Conservation (phyloP, 257 asterid genomes). For the Euphrasia confusa region DNA sequence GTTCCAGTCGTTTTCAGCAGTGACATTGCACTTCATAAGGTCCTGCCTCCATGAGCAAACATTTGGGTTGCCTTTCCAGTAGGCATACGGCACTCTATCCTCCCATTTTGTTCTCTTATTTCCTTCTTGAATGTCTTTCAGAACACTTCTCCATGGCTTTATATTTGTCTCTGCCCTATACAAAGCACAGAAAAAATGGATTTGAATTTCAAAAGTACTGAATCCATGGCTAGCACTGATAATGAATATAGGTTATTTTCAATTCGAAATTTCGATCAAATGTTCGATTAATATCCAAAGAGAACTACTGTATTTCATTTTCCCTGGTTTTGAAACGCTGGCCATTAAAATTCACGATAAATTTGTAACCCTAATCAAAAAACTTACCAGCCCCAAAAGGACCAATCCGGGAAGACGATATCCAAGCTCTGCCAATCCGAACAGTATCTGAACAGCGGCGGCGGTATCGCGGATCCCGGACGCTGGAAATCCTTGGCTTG, state of each 20-base stretch:
- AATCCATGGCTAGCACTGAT: neutral
- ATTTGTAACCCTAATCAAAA: neutral
- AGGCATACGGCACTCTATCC: constrained; percentile 80
- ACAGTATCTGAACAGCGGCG: constrained; percentile 79
- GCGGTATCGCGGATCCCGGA: constrained; percentile 39
- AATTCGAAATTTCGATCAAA: neutral
- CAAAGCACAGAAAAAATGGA: constrained; percentile 3
- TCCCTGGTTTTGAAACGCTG: too few species aligned
- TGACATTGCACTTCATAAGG: constrained; percentile 66
- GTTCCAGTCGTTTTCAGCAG: constrained; percentile 63
- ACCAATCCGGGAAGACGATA: constrained; percentile 93
- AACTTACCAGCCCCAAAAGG: constrained; percentile 94
- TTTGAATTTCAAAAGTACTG: too few species aligned
- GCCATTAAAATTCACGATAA: neutral
- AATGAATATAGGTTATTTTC: neutral
- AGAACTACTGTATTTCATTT: too few species aligned
- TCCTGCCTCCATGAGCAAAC: constrained; percentile 69
- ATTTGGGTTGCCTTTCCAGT: constrained; percentile 85
- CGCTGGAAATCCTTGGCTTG: constrained; percentile 28
- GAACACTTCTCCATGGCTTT: constrained; percentile 71
- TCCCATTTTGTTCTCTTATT: constrained; percentile 62
- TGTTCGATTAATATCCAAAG: neutral
- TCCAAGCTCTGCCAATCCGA: constrained; percentile 70
- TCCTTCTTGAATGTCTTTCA: constrained; percentile 68
- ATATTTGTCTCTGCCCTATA: constrained; percentile 80